Conservation (phyloP, 805 yeast genomes). For the Diddensiella santjacobensis region DNA sequence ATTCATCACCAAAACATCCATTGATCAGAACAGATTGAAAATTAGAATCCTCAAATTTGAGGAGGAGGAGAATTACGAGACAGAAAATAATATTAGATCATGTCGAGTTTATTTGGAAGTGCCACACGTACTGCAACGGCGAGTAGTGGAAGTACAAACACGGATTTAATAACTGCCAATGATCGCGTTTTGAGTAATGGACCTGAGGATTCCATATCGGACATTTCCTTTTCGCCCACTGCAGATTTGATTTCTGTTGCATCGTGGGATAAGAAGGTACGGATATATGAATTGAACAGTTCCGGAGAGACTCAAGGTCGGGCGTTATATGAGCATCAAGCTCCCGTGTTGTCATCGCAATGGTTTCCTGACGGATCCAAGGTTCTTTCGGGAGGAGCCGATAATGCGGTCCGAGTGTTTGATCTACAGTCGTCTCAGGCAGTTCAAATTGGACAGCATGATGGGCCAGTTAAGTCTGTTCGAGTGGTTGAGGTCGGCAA, state of each 20-base stretch:
- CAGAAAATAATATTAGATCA: too few relatives aligned
- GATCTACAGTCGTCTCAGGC: conserved; percentile 80
- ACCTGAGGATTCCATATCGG: conserved; percentile 89
- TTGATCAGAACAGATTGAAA: too few relatives aligned
- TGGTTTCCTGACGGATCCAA: conserved; percentile 88
- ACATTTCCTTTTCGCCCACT: conserved; percentile 78
- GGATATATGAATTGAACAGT: conserved; percentile 80
- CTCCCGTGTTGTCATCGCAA: conserved; percentile 74
- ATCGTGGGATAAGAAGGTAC: conserved; percentile 93
- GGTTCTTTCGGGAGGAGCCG: conserved; percentile 86
- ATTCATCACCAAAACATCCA: too few relatives aligned
- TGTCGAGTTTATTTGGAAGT: not conserved
- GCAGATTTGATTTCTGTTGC: conserved; percentile 78
- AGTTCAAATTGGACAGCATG: conserved; percentile 82
- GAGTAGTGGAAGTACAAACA: not conserved
- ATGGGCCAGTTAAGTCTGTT: conserved; percentile 70
- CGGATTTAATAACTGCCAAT: conserved; percentile 17
- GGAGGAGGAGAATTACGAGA: too few relatives aligned
- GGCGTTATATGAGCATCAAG: conserved; percentile 86
- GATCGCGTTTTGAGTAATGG: conserved; percentile 52
- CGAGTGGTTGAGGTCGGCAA: conserved; percentile 82
- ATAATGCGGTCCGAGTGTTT: conserved; percentile 77
- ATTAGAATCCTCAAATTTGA: too few relatives aligned
- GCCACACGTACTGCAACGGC: conserved; percentile 1
- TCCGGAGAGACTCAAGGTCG: conserved; percentile 81